Evolutionary conservation across 2,329 filamentous ascomycete genomes (phyloP), one percentile per base, ranked within the genome.

Genomic region (Pseudogymnoascus sp.): DNA sequence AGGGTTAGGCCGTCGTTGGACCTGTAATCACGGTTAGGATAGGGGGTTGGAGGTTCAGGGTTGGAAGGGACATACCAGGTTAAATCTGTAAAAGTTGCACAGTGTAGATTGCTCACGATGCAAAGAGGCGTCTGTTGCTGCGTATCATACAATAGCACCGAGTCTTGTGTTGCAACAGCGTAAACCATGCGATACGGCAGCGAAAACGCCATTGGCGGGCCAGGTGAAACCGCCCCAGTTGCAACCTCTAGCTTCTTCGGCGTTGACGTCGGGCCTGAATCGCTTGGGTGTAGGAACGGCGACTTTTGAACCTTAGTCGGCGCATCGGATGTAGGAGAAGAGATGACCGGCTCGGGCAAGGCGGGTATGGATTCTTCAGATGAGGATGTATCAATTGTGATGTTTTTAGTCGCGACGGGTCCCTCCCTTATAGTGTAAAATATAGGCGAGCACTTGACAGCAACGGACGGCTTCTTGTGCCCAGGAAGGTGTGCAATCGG

Each of bases 391-490:
- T 99, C 95, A 66, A 99, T 91, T 0, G 91, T 96, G 69, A 99
- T 96, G 71, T 96, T 87, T 69, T 89, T 92, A 1, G 93, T 96
- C 3, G 83, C 77, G 8, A 87, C 86, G 0, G 83, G 76, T 0
- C 80, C 77, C 70, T 89, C 85, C 42, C 95, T 86, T 21, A 96
- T 79, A 0, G 87, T 91, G 76, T 97, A 99, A 69, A 90, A 87
- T 23, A 96, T 77, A 0, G 95, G 95, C 12, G 93, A 99, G 74
- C 95, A 99, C 72, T 91, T 91, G 65, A 99, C 91, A 1, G 93
- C 95, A 10, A 99, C 91, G 0, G 95, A 97, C 0, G 95, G 95
- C 75, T 99, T 99, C 80, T 97, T 99, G 76, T 97, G 93, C 1
- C 95, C 95, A 0, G 95, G 95, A 5, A 99, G 82, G 76, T 97